Evolutionary conservation across 768 basidiomycete genomes (phyloP), one percentile per base, ranked within the genome.

Genomic region (Boletellus ananiceps): DNA sequence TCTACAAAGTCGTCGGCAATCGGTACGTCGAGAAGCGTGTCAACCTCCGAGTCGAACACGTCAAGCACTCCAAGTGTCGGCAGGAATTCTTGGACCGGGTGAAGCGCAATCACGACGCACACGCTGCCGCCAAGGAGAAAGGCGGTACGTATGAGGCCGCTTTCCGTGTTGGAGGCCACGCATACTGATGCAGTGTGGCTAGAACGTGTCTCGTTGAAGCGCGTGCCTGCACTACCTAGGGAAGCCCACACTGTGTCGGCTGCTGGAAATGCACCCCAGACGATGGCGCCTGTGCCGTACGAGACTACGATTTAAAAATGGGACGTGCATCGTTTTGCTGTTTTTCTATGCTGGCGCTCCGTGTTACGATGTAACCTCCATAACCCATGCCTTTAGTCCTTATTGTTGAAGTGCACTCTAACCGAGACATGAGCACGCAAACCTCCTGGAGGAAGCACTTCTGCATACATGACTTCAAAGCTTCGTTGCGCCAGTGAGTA

Each of bases 1-100:
- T 95, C 55, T 84, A 95, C 88, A 99, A 99, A 74, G 80, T 97
- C 66, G 95, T 99, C 65, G 95, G 95, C 57, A 94, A 94, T 78
- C 91, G 96, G 61, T 99, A 95, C 85, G 74, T 99, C 50, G 93
- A 98, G 79, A 99, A 99, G 81, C 90, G 95, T 51, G 95, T 99
- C 72, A 99, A 98, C 84, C 74, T 96, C 76, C 88, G 91, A 57
- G 80, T 93, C 63, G 95, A 97, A 79, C 95, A 98, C 77, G 75
- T 95, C 69, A 82, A 74, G 64, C 95, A 97, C 82, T 97, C 94
- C 62, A 92, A 91, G 74, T 97, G 95, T 73, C 83, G 95, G 64
- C 86, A 94, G 74, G 95, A 97, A 73, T 99, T 99, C 77, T 76
- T 96, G 69, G 89, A 92, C 72, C 79, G 96, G 60, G 96, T 98